These are phyloP conservation scores for Phytophthora sp. DNA, from an alignment of 352 stramenopile genomes.

Conservation along the genomic window DNA sequence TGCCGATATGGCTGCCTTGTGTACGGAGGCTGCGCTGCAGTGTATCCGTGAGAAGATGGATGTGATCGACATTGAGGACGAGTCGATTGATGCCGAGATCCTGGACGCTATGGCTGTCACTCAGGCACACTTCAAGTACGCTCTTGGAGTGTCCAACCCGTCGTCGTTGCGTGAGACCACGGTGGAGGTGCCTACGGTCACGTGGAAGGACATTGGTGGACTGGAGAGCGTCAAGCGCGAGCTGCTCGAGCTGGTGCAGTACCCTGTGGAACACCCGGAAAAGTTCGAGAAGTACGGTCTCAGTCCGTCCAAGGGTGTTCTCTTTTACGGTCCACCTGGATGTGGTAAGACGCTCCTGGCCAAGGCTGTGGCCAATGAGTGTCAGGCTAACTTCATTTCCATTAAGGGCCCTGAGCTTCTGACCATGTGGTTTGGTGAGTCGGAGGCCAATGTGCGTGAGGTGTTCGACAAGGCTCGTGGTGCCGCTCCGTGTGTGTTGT, in stretches of 20 bases:
- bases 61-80: conserved; percentile 99
- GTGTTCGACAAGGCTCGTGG: conserved; percentile 99
- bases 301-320: conserved; percentile 95
- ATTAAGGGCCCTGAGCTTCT: conserved; percentile 99
- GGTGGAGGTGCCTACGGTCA: conserved; percentile 98
- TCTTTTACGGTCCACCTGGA: conserved; percentile 99
- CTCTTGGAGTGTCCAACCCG: conserved; percentile 97
- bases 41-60: conserved; percentile 99
- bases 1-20: conserved; percentile 99
- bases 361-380: conserved; percentile 99
- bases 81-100: conserved; percentile 99
- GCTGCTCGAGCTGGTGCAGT: conserved; percentile 99
- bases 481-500: conserved; percentile 98
- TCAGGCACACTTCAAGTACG: conserved; percentile 99
- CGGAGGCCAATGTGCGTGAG: conserved; percentile 98
- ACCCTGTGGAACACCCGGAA: conserved; percentile 99
- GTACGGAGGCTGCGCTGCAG: conserved; percentile 98
- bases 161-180: conserved; percentile 99
- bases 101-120: conserved; percentile 98
- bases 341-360: conserved; percentile 99
- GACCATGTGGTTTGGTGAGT: conserved; percentile 99
- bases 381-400: conserved; percentile 99
- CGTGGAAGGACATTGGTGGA: conserved; percentile 99
- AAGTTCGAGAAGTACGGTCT: conserved; percentile 99
- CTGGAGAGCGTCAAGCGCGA: conserved; percentile 98